Evolutionary conservation across 2,329 filamentous ascomycete genomes (phyloP).

Genomic region (Botrytis deweyae): DNA sequence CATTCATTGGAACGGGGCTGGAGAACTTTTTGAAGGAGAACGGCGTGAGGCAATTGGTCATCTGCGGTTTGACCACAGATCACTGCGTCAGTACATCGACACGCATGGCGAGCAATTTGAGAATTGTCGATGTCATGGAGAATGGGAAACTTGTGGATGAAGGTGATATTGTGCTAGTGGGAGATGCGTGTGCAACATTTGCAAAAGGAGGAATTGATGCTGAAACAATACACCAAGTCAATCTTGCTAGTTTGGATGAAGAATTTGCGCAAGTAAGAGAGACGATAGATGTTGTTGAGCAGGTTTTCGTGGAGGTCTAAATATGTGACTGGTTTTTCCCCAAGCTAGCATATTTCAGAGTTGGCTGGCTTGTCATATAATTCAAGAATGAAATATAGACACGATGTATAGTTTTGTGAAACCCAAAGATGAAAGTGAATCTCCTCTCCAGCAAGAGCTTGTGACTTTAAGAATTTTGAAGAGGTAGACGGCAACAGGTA

Average conservation of each 20-base stretch:
- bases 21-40: neutral
- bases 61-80: conserved; percentile 9
- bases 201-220: neutral
- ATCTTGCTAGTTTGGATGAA: conserved; percentile 7
- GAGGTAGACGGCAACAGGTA: neutral
- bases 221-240: conserved; percentile 9
- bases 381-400: neutral
- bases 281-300: neutral
- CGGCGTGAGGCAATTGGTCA: conserved; percentile 4
- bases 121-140: conserved; percentile 6
- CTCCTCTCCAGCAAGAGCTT: neutral
- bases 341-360: neutral
- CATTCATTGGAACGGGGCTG: neutral
- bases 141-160: neutral
- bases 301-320: neutral
- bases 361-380: neutral
- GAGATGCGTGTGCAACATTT: conserved; percentile 9
- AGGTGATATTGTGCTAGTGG: neutral
- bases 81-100: neutral
- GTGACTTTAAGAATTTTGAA: neutral
- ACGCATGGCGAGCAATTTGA: conserved; percentile 4
- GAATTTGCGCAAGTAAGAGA: conserved; percentile 3
- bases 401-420: neutral
- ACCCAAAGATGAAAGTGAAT: neutral
- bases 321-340: neutral